phyloP scores from a whole-genome alignment of 768 basidiomycete genomes.

The Solioccasus polychromus region DNA sequence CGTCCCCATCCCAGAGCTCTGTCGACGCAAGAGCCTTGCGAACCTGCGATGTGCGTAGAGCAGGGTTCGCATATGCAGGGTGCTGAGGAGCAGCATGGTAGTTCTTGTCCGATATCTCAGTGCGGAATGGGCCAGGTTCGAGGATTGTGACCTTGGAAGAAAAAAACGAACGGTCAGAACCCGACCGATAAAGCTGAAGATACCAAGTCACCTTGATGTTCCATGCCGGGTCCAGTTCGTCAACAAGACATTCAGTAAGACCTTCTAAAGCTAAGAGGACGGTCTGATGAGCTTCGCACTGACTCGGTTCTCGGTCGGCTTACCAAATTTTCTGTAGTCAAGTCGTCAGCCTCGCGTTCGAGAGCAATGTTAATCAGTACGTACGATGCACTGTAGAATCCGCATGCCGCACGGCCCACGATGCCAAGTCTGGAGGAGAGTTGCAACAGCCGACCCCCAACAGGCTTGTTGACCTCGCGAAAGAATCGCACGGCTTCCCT shows the following conservation, averaged over 20 bases:
- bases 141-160: conserved; percentile 15
- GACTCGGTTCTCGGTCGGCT: neutral
- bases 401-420: conserved; percentile 8
- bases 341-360: neutral
- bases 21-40: neutral
- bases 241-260: conserved; percentile 8
- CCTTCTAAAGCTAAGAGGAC: conserved; percentile 14
- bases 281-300: neutral
- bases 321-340: conserved; percentile 17
- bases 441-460: conserved; percentile 38
- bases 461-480: conserved; percentile 37
- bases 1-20: conserved; percentile 11
- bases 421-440: conserved; percentile 36
- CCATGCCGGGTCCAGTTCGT: conserved; percentile 15
- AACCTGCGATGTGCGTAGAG: neutral
- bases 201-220: conserved; percentile 14
- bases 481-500: conserved; percentile 33
- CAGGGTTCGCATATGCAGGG: conserved; percentile 17
- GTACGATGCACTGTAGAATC: conserved; percentile 28
- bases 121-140: conserved; percentile 17
- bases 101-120: conserved; percentile 4
- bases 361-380: neutral
- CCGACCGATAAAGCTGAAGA: neutral
- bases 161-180: neutral
- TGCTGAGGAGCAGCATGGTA: conserved; percentile 8